Evolutionary conservation across 2,329 filamentous ascomycete genomes (phyloP).

Genomic region (Atkinsonella hypoxylon): DNA sequence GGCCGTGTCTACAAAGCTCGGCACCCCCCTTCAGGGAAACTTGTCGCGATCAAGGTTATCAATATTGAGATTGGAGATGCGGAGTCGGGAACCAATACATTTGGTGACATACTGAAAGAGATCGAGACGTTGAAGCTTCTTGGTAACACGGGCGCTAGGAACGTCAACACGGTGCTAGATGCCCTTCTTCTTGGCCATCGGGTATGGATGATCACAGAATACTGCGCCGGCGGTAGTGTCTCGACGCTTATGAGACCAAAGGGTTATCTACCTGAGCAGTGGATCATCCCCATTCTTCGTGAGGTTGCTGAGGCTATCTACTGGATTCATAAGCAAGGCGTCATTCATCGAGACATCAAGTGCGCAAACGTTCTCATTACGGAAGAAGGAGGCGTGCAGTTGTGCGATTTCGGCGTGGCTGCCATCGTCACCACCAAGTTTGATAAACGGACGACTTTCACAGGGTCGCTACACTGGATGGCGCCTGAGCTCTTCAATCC

Average conservation of each 20-base stretch:
- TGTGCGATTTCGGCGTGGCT: slow-evolving; percentile 77
- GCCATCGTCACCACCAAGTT: slow-evolving; percentile 63
- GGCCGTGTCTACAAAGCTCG: slow-evolving; percentile 61
- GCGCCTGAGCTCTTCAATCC: slow-evolving; percentile 63
- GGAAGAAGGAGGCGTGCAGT: slow-evolving; percentile 63
- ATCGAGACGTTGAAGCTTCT: slow-evolving; percentile 59
- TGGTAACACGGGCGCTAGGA: slow-evolving; percentile 62
- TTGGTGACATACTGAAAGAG: slow-evolving; percentile 58
- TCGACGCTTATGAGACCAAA: slow-evolving; percentile 59
- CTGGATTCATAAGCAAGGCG: slow-evolving; percentile 57
- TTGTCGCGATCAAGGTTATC: slow-evolving; percentile 72
- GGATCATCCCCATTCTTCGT: slow-evolving; percentile 54
- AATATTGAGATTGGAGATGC: slow-evolving; percentile 70
- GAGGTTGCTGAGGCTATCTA: slow-evolving; percentile 54
- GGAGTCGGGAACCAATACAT: slow-evolving; percentile 38
- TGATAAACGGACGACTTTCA: slow-evolving; percentile 68
- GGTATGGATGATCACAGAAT: slow-evolving; percentile 83
- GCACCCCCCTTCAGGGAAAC: slow-evolving; percentile 30
- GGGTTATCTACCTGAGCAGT: slow-evolving; percentile 55
- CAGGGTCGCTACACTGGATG: slow-evolving; percentile 80
- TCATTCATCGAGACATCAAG: slow-evolving; percentile 62
- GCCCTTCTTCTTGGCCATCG: slow-evolving; percentile 65
- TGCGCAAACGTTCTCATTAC: slow-evolving; percentile 72
- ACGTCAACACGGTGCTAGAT: slow-evolving; percentile 73
- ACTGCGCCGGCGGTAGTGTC: slow-evolving; percentile 75